Base-by-base conservation (phyloP, 2,329 filamentous ascomycete species). In the Cryphonectria parasitica region DNA sequence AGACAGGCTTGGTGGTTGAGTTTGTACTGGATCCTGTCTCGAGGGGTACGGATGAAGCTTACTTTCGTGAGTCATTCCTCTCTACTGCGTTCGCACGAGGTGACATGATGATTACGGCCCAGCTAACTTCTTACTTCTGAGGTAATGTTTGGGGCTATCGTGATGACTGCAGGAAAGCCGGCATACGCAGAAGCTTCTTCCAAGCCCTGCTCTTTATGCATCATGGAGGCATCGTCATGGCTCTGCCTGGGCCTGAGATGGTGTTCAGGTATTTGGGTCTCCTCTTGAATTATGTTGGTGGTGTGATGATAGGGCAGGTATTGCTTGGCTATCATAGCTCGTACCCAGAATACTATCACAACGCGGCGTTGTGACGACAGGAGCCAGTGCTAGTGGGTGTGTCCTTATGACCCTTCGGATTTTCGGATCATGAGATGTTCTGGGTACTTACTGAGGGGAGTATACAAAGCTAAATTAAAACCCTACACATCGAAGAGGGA, bases 91-190 rank as follows among this genome's bases (percentile, higher is more conserved):
- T 34, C 34, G 3, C 34, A 34, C 34, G 34, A 6, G 34, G 34
- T n/a, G n/a, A n/a, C n/a, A n/a, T n/a, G n/a, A n/a, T n/a, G n/a
- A n/a, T n/a, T n/a, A n/a, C n/a, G n/a, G n/a, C n/a, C n/a, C n/a
- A n/a, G n/a, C n/a, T n/a, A n/a, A n/a, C n/a, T 2, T 58, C 54
- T 19, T 22, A 22, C 62, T 3, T 17, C 52, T 8, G 6, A 72
- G 71, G 71, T 6, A 71, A 72, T 41, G 68, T 71, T n/a, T 70
- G 69, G 71, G 62, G 62, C 0, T 71, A 71, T 28, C 71, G 71
- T 17, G 68, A 72, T 22, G 71, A 72, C 52, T 68, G 68, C 61
- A 61, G 36, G 10, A 70, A 36, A 28, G 68, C 64, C 15, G 71
- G 68, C 19, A 41, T 68, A 34, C 34, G 64, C 36, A 64, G 61